Evolutionary conservation across 1,284 basidiomycete species (phyloP), one percentile per base, ranked within the genome.

Genomic region (Malassezia japonica): DNA sequence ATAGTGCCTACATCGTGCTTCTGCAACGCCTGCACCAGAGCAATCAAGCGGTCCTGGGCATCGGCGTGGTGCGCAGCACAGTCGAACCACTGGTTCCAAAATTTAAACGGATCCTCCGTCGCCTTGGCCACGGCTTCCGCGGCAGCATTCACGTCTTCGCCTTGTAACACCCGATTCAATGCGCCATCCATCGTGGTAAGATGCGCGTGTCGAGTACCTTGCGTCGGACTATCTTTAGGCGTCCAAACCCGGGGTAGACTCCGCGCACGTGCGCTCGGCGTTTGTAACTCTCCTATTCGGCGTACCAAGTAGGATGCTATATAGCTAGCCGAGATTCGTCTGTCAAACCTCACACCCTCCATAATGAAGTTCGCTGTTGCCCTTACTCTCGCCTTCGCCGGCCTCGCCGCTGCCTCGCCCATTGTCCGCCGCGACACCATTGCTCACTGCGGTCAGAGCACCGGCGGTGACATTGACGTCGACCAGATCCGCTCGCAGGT

Each of bases 401-500:
- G 15, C 29, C 25, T 35, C 13, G 46, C 46, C 6, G 36, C 31
- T 28, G 46, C 46, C 16, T 9, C 20, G 27, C 46, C 46, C 8
- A 12, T 47, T 16, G 13, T 18, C 20, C 36, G 35, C n/a, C 46
- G 46, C 29, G 36, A 24, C 20, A 12, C 15, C 37, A 35, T 35
- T 33, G 47, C 28, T 13, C 16, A 35, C 39, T 48, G 47, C 24
- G 47, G 47, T 21, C 3, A 10, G 3, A 27, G 24, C 15, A 41
- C 31, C 8, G 47, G 47, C 31, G 47, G 47, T 25, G n/a, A 41
- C 39, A 48, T 48, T 27, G 25, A 41, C 23, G 34, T 48, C n/a
- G 20, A 6, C 21, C 25, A 6, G 13, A 25, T 36, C 16, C 7
- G 20, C 6, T 20, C 8, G 38, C 47, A 48, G 34, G 35, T 42